phyloP scores from a whole-genome alignment of 495 filamentous ascomycete genomes.

The Hypoxylon rickii region DNA sequence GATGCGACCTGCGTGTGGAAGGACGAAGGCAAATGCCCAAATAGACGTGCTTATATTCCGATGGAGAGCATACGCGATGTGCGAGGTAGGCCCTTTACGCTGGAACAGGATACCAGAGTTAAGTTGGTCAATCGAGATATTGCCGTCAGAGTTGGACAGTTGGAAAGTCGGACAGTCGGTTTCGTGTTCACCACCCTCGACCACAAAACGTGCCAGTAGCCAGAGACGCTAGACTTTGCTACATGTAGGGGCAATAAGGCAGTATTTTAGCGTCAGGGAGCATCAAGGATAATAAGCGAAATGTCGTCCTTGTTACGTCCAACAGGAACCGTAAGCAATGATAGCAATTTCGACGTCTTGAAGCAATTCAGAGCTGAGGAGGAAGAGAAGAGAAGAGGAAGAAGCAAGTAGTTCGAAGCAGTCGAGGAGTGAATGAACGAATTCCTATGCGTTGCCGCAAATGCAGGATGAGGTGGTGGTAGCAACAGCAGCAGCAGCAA shows the following conservation, averaged over 20 bases:
- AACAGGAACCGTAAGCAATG: background rate
- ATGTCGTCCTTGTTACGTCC: no score
- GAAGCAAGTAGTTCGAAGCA: background rate
- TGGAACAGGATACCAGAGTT: no score
- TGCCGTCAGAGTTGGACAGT: no score
- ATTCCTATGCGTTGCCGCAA: slow-evolving; percentile 23
- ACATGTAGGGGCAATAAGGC: slow-evolving; percentile 5
- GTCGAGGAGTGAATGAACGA: slow-evolving; percentile 17
- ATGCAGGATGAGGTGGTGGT: slow-evolving; percentile 33
- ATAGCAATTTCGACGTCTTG: background rate
- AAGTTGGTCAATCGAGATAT: slow-evolving; percentile 2
- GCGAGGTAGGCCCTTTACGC: no score
- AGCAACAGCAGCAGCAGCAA: no score
- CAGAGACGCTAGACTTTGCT: slow-evolving; percentile 10
- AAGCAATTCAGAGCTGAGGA: slow-evolving; percentile 2
- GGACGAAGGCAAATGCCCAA: background rate
- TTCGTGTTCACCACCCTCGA: slow-evolving; percentile 8
- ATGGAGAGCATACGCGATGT: background rate
- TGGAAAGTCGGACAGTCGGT: no score
- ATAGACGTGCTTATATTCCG: background rate
- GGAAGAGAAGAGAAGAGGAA: slow-evolving; percentile 2
- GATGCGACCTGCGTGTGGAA: background rate
- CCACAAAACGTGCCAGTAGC: slow-evolving; percentile 9
- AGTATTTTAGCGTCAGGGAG: slow-evolving; percentile 6
- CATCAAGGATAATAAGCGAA: background rate